phyloP scores from a whole-genome alignment of 2,329 filamentous ascomycete genomes.

The Apiospora kogelbergensis region DNA sequence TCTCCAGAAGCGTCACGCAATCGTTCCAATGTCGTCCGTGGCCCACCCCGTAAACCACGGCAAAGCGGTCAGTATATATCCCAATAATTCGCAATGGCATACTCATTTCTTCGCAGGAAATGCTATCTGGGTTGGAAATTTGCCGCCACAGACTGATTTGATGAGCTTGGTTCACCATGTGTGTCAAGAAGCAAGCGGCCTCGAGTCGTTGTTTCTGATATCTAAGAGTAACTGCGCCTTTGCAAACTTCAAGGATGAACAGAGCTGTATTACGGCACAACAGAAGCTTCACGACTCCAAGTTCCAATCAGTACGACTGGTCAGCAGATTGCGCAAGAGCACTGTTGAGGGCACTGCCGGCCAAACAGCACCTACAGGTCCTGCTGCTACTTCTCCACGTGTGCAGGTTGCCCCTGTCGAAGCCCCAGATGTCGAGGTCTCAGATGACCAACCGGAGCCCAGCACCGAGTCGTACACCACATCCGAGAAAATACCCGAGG shows the following conservation, averaged over 20 bases:
- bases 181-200: constrained; percentile 71
- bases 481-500: constrained; percentile 20
- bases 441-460: neutral
- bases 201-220: constrained; percentile 91
- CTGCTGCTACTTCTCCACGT: constrained; percentile 41
- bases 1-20: constrained; percentile 30
- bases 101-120: constrained; percentile 56
- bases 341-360: constrained; percentile 40
- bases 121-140: constrained; percentile 93
- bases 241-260: constrained; percentile 87
- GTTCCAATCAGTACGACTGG: constrained; percentile 81
- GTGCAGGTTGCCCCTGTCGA: constrained; percentile 17
- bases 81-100: constrained; percentile 15
- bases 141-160: constrained; percentile 80
- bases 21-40: constrained; percentile 47
- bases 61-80: constrained; percentile 55
- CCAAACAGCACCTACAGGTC: constrained; percentile 54
- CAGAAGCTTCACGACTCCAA: constrained; percentile 85
- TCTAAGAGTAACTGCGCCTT: constrained; percentile 98
- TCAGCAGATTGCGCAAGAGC: constrained; percentile 74
- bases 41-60: constrained; percentile 56
- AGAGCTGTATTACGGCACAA: constrained; percentile 73
- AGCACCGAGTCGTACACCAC: neutral
- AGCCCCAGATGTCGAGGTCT: constrained; percentile 12
- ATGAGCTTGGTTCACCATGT: constrained; percentile 89